A percentile compares a stretch with the other conserved stretches of the same genome.
Conservation (phyloP, 2,329 filamentous ascomycete species). For the Monosporascus cannonballus region DNA sequence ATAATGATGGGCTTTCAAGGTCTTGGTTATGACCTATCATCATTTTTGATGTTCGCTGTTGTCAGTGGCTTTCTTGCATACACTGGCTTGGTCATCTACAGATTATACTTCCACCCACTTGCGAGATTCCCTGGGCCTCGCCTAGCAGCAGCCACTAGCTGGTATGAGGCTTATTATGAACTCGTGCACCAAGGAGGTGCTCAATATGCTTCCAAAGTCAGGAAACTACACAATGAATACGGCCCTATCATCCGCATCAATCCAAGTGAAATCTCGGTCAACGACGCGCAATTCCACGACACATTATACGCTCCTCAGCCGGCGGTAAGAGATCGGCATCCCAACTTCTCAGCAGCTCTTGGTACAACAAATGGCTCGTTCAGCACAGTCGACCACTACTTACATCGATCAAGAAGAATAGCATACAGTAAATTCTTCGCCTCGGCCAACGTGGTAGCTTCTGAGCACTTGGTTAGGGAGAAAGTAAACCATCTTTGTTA, state of each 20-base stretch:
- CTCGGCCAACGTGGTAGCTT: background rate
- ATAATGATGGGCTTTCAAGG: no score
- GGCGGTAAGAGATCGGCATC: background rate
- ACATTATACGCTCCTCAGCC: constrained; percentile 1
- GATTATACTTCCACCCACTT: no score
- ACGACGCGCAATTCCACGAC: constrained; percentile 4
- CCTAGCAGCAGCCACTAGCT: constrained; percentile 24
- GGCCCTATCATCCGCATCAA: constrained; percentile 8
- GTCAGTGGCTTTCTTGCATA: no score
- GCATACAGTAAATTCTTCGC: constrained; percentile 1
- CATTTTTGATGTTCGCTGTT: no score
- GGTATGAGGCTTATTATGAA: constrained; percentile 29
- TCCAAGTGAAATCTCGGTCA: constrained; percentile 5
- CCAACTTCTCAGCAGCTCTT: background rate
- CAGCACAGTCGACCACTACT: constrained; percentile 1
- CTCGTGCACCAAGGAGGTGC: constrained; percentile 14
- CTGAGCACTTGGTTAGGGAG: background rate
- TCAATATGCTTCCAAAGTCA: background rate
- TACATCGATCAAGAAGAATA: background rate
- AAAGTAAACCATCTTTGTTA: background rate
- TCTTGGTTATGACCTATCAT: no score
- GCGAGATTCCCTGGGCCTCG: background rate
- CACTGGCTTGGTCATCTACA: no score
- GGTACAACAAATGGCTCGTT: background rate
- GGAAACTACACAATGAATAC: background rate